phyloP scores from a whole-genome alignment of 177 flowering plant species.

The Vitis hybrid region DNA sequence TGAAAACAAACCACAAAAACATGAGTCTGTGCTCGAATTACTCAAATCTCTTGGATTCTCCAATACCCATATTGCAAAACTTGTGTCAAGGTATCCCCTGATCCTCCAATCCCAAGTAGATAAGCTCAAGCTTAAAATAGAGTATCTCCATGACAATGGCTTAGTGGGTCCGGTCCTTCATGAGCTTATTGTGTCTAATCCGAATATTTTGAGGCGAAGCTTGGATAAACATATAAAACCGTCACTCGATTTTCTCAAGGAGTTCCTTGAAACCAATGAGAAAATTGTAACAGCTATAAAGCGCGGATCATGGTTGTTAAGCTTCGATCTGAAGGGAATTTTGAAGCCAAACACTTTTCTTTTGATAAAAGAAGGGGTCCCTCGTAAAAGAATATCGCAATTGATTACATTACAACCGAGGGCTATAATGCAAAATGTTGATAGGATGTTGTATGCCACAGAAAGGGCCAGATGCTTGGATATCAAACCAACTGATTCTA shows the following conservation, averaged over 20 bases:
- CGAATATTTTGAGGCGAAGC: conserved; percentile 6
- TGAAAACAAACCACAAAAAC: conserved; percentile 1
- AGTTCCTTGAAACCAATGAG: conserved; percentile 6
- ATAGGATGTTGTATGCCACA: conserved; percentile 7
- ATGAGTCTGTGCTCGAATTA: conserved; percentile 11
- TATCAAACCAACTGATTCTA: neutral
- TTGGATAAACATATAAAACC: conserved; percentile 17
- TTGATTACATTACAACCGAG: conserved; percentile 7
- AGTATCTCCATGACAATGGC: conserved; percentile 11
- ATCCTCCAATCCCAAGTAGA: conserved; percentile 6
- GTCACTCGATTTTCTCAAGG: conserved; percentile 11
- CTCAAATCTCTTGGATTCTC: conserved; percentile 17
- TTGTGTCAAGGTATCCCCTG: conserved; percentile 7
- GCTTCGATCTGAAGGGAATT: neutral
- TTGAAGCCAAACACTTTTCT: conserved; percentile 13
- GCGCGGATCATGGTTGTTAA: conserved; percentile 13
- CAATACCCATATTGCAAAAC: conserved; percentile 15
- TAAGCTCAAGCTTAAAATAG: conserved; percentile 7
- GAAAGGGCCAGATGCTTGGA: conserved; percentile 7
- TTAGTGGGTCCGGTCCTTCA: conserved; percentile 13
- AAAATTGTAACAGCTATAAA: conserved; percentile 2
- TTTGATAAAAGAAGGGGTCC: conserved; percentile 16
- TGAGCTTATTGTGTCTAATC: conserved; percentile 8
- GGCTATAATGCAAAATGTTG: neutral
- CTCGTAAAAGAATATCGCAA: neutral